Conservation (phyloP, 371 early-diverging fungal genomes). For the Blakeslea trispora region DNA sequence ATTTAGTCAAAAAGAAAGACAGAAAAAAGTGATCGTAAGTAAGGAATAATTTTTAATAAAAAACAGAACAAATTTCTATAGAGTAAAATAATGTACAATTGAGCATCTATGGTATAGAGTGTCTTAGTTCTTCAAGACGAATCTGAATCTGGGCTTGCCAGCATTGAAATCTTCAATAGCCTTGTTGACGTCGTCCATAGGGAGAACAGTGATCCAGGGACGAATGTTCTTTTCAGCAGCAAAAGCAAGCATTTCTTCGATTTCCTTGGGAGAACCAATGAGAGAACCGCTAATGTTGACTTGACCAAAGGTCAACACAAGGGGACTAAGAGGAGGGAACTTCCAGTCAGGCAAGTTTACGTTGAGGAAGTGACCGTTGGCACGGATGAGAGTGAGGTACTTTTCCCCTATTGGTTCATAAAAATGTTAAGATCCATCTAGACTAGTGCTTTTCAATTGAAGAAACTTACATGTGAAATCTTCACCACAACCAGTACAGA, state of each 20-base stretch:
- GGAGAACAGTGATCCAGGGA: slow-evolving; percentile 61
- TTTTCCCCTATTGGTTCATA: no score
- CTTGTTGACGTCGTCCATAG: slow-evolving; percentile 59
- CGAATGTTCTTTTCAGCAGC: slow-evolving; percentile 61
- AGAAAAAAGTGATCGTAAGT: no score
- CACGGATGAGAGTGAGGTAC: slow-evolving; percentile 43
- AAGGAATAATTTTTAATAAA: no score
- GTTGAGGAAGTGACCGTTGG: slow-evolving; percentile 52
- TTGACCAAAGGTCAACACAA: slow-evolving; percentile 21
- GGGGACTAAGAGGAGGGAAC: slow-evolving; percentile 11
- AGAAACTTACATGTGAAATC: slow-evolving; percentile 36
- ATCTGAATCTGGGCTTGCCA: slow-evolving; percentile 65
- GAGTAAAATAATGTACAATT: no score
- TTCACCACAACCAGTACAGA: slow-evolving; percentile 40
- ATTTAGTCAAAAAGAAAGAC: no score
- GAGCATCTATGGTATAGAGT: background rate
- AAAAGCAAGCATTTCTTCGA: slow-evolving; percentile 66
- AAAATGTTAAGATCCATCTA: no score
- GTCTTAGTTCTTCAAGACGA: slow-evolving; percentile 50
- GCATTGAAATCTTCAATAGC: slow-evolving; percentile 55
- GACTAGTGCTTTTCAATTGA: no score
- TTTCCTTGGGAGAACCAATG: slow-evolving; percentile 55
- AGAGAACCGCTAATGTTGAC: slow-evolving; percentile 59
- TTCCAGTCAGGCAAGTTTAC: slow-evolving; percentile 60
- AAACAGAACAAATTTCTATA: no score